Percentiles rank a stretch among this genome's conserved stretches.
Conservation (phyloP, 2,329 filamentous ascomycete genomes). For the Colletotrichum limetticola region DNA sequence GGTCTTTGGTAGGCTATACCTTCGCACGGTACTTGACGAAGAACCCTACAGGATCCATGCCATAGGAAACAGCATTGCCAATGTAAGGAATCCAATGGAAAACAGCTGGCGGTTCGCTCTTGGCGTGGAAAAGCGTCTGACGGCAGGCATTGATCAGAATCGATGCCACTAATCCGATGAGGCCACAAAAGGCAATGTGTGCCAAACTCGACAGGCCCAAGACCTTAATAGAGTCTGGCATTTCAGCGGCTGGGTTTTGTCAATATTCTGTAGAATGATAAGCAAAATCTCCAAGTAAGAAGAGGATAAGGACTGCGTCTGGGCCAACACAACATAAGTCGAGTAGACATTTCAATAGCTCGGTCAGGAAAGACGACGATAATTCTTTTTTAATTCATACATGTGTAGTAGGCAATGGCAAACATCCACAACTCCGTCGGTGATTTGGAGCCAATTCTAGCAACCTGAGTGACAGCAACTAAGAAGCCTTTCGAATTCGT, state of each 20-base stretch:
- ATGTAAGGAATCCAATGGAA: neutral
- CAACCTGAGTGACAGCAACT: neutral
- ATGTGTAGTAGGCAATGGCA: too few species aligned
- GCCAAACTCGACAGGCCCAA: neutral
- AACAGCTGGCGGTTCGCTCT: neutral
- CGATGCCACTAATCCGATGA: neutral
- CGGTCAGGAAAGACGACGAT: too few species aligned
- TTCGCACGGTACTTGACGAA: neutral
- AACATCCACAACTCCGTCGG: neutral
- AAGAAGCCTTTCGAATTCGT: neutral
- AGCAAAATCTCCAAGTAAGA: neutral
- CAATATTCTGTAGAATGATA: neutral
- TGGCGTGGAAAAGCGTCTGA: neutral
- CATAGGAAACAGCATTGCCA: neutral
- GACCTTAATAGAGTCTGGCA: neutral
- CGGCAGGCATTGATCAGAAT: neutral
- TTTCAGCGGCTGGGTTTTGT: neutral
- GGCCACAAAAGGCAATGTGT: neutral
- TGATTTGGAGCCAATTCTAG: neutral
- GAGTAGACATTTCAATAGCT: too few species aligned
- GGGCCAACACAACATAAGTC: too few species aligned
- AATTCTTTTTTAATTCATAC: too few species aligned
- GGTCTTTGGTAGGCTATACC: too few species aligned
- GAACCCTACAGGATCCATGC: neutral
- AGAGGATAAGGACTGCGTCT: neutral